Base-by-base conservation (phyloP, 2,329 filamentous ascomycete species). In the Fusarium clavum region DNA sequence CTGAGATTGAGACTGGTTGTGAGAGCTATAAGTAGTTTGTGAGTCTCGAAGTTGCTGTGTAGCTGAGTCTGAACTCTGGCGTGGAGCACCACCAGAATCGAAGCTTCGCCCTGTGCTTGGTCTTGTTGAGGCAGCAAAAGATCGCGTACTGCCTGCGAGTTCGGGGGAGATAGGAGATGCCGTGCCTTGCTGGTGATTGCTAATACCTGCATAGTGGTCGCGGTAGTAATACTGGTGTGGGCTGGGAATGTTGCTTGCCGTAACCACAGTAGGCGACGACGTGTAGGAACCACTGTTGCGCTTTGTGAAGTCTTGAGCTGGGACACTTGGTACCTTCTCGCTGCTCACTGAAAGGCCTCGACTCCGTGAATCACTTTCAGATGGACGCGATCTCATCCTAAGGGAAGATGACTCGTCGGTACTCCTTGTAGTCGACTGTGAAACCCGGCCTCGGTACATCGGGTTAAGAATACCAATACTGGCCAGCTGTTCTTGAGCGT, bases 401-500 rank as follows among this genome's bases (percentile, higher is more conserved):
- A 79, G 83, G 68, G 77, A 84, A 75, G 69, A 83, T 79, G 73
- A 59, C 29, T 80, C 87, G 73, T 82, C 88, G 76, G 77, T 84
- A 79, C 85, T 87, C 82, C 80, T 79, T 3, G 89, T 89, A 41
- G 82, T 91, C 80, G 81, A 91, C 73, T 84, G 87, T 24, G 82
- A 91, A 75, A 80, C 86, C 78, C 77, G 87, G 79, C 77, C 90
- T 83, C 73, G 89, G 78, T 80, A 92, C 77, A 78, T 89, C 20
- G 92, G 92, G 76, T 97, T 97, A 79, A 94, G 87, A 59, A 97
- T 92, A 20, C 89, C 89, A 47, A 98, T 86, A 49, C 87, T 87
- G 70, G 88, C 85, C 22, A 94, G 85, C 69, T 91, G 87, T 29
- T 91, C 90, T 71, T 97, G 91, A 54, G 92, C 88, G 73, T 91